Conservation (phyloP, 495 filamentous ascomycete species). For the Corynascus novoguineensis region DNA sequence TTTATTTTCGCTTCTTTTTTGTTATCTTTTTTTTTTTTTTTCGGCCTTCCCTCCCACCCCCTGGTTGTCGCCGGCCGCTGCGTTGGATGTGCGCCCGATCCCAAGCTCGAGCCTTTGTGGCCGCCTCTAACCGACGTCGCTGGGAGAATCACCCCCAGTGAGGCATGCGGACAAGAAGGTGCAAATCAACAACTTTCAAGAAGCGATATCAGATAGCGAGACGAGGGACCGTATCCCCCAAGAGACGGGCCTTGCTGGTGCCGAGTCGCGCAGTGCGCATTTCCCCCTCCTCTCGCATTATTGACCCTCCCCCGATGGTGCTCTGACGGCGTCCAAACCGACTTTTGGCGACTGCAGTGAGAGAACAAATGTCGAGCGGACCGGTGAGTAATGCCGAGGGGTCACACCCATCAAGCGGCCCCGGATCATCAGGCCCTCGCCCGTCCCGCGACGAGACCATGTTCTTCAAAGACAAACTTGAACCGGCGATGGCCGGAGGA, state of each 20-base stretch:
- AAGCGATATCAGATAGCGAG: neutral
- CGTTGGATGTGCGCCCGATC: constrained; percentile 13
- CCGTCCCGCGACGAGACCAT: constrained; percentile 14
- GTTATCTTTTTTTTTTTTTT: neutral
- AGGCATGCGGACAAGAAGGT: neutral
- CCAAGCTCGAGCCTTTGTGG: constrained; percentile 11
- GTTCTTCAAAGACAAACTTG: constrained; percentile 9
- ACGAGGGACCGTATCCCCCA: too few species aligned
- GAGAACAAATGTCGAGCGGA: constrained; percentile 27
- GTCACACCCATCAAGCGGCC: constrained; percentile 15
- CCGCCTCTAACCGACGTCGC: constrained; percentile 16
- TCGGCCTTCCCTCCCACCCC: neutral
- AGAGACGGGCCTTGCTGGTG: neutral
- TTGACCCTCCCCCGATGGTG: constrained; percentile 15
- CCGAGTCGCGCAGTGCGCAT: neutral
- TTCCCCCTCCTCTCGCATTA: neutral
- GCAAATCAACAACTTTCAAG: neutral
- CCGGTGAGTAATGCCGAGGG: constrained; percentile 15
- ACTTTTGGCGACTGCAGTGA: constrained; percentile 6
- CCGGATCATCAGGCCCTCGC: constrained; percentile 4
- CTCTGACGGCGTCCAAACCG: constrained; percentile 9
- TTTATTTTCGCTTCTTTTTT: neutral
- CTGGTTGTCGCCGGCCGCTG: neutral
- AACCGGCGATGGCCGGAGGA: neutral
- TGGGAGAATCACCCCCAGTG: constrained; percentile 9